Evolutionary conservation across 306 rosid species (phyloP).

Genomic region (Malus domestica): ASM211411v1 NC_041791.1:36717001-36717500

Average conservation of each 20-base stretch:
- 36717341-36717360: too few species aligned
- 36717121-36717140: conserved; percentile 1
- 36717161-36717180: background rate
- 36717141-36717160: background rate
- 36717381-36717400: too few species aligned
- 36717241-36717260: background rate
- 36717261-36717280: background rate
- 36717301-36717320: background rate
- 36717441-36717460: background rate
- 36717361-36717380: too few species aligned
- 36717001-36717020: conserved; percentile 69
- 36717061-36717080: conserved; percentile 10
- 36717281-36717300: background rate
- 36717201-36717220: background rate
- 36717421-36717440: background rate
- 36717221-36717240: background rate
- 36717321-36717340: background rate
- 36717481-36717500: rapidly evolving
- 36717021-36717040: conserved; percentile 96
- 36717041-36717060: conserved; percentile 50
- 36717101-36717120: background rate
- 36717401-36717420: too few species aligned
- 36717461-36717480: background rate
- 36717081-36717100: background rate
- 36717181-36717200: background rate